phyloP scores from a whole-genome alignment of 2,329 filamentous ascomycete genomes.

The Phoma sp. region DNA sequence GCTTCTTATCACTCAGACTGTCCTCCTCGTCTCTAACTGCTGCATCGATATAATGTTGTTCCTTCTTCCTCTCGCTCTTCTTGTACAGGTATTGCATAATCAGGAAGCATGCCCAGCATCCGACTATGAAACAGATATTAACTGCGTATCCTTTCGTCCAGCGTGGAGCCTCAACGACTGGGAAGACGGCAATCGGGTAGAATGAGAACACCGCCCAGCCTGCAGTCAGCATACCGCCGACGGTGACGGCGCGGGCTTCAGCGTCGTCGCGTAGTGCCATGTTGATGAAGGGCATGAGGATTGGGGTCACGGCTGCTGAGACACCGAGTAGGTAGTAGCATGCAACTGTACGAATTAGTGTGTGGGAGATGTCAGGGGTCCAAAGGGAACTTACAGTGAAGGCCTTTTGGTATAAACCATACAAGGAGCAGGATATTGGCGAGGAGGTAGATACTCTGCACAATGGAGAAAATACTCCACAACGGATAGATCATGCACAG shows the following conservation, averaged over 20 bases:
- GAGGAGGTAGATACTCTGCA: constrained; percentile 50
- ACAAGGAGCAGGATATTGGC: constrained; percentile 56
- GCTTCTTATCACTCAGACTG: constrained; percentile 12
- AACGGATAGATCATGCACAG: constrained; percentile 59
- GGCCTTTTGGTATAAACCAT: constrained; percentile 57
- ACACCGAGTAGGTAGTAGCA: constrained; percentile 46
- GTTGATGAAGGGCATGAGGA: constrained; percentile 47
- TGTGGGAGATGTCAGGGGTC: no score
- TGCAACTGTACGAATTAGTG: constrained; percentile 30
- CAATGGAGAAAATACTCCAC: constrained; percentile 56
- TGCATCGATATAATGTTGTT: constrained; percentile 15
- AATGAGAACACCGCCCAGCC: constrained; percentile 46
- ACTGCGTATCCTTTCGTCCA: constrained; percentile 59
- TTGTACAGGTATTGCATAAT: constrained; percentile 47
- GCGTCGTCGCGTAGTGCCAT: constrained; percentile 51
- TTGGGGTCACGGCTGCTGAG: constrained; percentile 43
- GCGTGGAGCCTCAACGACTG: constrained; percentile 47
- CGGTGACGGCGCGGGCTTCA: constrained; percentile 57
- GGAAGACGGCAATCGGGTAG: constrained; percentile 45
- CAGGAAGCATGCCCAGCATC: constrained; percentile 54
- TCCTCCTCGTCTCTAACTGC: constrained; percentile 37
- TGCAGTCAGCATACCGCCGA: constrained; percentile 53
- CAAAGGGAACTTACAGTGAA: constrained; percentile 40
- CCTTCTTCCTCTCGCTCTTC: constrained; percentile 36
- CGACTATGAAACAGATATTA: constrained; percentile 54